Base-by-base conservation (phyloP, 1,139 yeast genomes). In the Scheffersomyces insectosa region DNA sequence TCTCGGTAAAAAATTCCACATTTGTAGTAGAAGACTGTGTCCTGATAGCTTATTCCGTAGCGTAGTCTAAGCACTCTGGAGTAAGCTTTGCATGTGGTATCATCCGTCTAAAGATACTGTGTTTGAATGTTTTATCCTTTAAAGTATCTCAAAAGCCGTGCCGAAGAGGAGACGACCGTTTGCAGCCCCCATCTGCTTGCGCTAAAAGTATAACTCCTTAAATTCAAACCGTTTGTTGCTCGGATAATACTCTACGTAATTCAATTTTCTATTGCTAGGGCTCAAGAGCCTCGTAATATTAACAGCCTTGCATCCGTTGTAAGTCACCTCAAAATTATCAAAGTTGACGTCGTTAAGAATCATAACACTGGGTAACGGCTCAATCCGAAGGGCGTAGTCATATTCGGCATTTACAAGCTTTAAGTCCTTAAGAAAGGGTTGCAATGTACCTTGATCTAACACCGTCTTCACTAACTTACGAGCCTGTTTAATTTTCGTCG, bases 401-500 rank as follows among this genome's bases (percentile, higher is more conserved):
- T 78, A 79, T 46, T 82, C 84, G 68, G 96, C 80, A 32, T 80
- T 69, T 1, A 88, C 71, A 1, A 95, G 85, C 47, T 88, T 77
- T 28, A 80, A 68, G 33, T 73, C 66, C 27, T 72, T 64, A 4
- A 82, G 70, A 58, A 90, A 89, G 13, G 99, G 98, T 37, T 95
- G 86, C 41, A 93, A 62, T 57, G 82, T 86, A 1, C 95, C 95
- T 63, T 93, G 99, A 57, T 89, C 96, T 10, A 93, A 65, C 2
- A 93, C 49, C 0, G 97, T 88, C 53, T 87, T 85, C 15, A 86
- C 88, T 6, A 89, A 65, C 54, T 83, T 85, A 49, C 95, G 74
- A 0, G 95, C 85, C 60, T 87, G 93, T 28, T 72, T 71, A 6
- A 81, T 65, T 32, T 42, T 42, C 20, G 43, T 43, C 3, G 51